These are phyloP conservation scores for Teratosphaeria destructans DNA, from an alignment of 2,329 filamentous ascomycete species.

Conservation along the genomic window DNA sequence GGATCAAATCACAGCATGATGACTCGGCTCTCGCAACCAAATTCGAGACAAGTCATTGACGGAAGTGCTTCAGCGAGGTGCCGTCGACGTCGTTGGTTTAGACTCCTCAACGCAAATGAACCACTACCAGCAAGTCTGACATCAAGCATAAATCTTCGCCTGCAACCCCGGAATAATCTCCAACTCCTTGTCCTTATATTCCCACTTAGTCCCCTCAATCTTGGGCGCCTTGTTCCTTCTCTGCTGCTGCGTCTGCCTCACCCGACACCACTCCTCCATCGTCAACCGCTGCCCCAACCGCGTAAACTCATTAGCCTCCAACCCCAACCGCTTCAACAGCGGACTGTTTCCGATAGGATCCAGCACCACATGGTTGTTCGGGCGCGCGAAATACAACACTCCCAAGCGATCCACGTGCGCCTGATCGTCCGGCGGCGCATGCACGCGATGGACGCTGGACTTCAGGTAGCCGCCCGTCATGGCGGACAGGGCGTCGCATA, in stretches of 20 bases:
- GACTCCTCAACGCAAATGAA: too few relatives aligned
- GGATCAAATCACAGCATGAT: too few relatives aligned
- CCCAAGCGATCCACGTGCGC: conserved; percentile 34
- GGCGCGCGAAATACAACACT: conserved; percentile 32
- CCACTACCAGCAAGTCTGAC: background rate
- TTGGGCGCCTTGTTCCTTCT: conserved; percentile 28
- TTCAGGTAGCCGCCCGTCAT: conserved; percentile 37
- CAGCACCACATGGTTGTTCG: conserved; percentile 21
- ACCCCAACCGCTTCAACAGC: conserved; percentile 24
- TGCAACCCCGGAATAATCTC: conserved; percentile 27
- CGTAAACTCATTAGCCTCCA: conserved; percentile 22
- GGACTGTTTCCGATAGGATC: conserved; percentile 29
- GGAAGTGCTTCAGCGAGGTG: too few relatives aligned
- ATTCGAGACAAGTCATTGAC: too few relatives aligned
- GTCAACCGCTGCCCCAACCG: conserved; percentile 29
- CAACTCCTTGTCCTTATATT: conserved; percentile 21
- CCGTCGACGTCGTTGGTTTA: too few relatives aligned
- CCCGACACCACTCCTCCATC: conserved; percentile 36
- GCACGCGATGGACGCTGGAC: conserved; percentile 41
- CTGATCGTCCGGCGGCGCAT: conserved; percentile 40
- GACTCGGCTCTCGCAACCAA: too few relatives aligned
- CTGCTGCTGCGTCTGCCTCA: conserved; percentile 26
- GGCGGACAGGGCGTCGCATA: conserved; percentile 31
- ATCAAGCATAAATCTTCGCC: conserved; percentile 20
- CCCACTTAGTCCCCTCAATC: conserved; percentile 28